phyloP scores from a whole-genome alignment of 1,139 yeast species.

The Suhomyces bolitotheri region DNA sequence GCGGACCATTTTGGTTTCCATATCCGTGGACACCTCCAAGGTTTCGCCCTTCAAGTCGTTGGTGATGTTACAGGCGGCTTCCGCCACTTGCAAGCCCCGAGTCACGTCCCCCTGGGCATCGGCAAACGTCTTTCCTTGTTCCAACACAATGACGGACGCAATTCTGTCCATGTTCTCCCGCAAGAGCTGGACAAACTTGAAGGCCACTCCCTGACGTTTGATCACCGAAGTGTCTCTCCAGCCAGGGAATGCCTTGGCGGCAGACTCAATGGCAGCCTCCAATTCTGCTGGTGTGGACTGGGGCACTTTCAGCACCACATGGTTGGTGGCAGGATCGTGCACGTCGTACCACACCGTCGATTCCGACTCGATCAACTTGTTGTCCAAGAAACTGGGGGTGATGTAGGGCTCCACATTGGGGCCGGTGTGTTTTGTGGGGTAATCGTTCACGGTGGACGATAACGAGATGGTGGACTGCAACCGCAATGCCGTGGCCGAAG shows the following conservation, averaged over 20 bases:
- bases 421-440: slow-evolving; percentile 51
- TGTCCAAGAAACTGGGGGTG: slow-evolving; percentile 61
- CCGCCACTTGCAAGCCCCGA: slow-evolving; percentile 82
- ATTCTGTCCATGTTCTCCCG: slow-evolving; percentile 69
- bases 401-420: slow-evolving; percentile 44
- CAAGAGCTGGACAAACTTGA: slow-evolving; percentile 68
- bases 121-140: slow-evolving; percentile 78
- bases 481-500: slow-evolving; percentile 13
- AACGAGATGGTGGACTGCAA: slow-evolving; percentile 28
- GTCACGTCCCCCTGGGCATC: slow-evolving; percentile 81
- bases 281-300: slow-evolving; percentile 70
- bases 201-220: slow-evolving; percentile 74
- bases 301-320: slow-evolving; percentile 67
- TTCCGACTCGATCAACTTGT: slow-evolving; percentile 56
- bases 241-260: slow-evolving; percentile 57
- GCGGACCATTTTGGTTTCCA: slow-evolving; percentile 79
- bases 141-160: slow-evolving; percentile 71
- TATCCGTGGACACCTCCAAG: slow-evolving; percentile 69
- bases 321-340: slow-evolving; percentile 76
- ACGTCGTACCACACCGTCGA: slow-evolving; percentile 67
- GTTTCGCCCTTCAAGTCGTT: slow-evolving; percentile 66
- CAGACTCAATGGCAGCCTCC: slow-evolving; percentile 65
- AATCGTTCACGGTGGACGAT: slow-evolving; percentile 33
- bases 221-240: slow-evolving; percentile 64
- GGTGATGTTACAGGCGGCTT: slow-evolving; percentile 62